Evolutionary conservation across 495 filamentous ascomycete species (phyloP), one percentile per base, ranked within the genome.

Genomic region (Astrothelium macrocarpum): DNA sequence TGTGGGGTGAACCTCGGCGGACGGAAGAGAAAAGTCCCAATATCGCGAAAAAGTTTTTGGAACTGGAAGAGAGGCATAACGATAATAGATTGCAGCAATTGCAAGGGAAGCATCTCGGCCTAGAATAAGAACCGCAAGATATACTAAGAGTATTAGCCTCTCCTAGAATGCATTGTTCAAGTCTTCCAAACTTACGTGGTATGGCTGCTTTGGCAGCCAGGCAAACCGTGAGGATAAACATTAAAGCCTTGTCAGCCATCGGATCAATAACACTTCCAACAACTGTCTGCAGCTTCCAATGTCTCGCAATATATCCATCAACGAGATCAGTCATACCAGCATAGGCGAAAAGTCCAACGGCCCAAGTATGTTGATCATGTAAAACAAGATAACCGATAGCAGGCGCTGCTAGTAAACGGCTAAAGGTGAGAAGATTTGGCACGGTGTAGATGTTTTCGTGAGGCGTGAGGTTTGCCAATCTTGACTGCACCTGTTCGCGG

Each of bases 401-500:
- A 0, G 94, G 94, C 0, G 93, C 89, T 1, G 90, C 86, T 56
- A 95, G 65, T 39, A 98, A 81, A 14, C 94, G 88, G 5, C 90
- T 87, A 71, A 94, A 86, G 32, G 94, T 98, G 64, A 98, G 84
- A 65, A 91, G 77, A 74, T 98, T 98, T 31, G 94, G 94, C 56
- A 98, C 68, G 49, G 88, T 98, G 79, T 95, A 96, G 72, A 98
- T 96, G 69, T 98, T 94, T 75, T 98, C 94, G 70, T 86, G 91
- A 32, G 79, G 80, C 1, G 80, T 74, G 25, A 87, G 75, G 36
- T 78, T 72, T 12, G 84, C 81, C 20, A 87, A 72, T 62, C 80
- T 67, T 71, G 75, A 71, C 72, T 62, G 61, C 1, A 71, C 62
- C 75, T 58, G 68, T 70, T 62, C 72, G 67, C 69, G 63, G n/a